Evolutionary conservation across 345 rosid species (phyloP), one percentile per base, ranked within the genome.

Genomic region (Passiflora organensis): DNA sequence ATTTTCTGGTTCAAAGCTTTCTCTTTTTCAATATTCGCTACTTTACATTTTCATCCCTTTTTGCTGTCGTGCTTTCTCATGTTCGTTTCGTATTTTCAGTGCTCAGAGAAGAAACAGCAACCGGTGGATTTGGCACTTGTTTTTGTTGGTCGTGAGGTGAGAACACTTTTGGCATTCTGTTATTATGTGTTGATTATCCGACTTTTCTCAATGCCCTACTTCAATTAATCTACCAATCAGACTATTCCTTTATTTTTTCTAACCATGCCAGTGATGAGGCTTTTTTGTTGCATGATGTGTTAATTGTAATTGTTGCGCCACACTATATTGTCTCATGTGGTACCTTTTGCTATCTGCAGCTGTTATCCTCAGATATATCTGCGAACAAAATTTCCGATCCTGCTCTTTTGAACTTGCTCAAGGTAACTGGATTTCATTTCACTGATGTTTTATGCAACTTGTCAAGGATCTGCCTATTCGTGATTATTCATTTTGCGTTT

Each of bases 81-180:
- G 66, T 56, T 37, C 13, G 13, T 11, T 41, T 41, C 13, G 5
- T 4, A 1, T 41, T 41, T 41, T 6, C 14, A 93, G 96, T 89
- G 99, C 73, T 66, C 89, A 13, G 76, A 64, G 64, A 75, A 75
- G 74, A 76, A 86, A 64, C 63, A 55, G 62, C 69, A 63, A 50
- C 84, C 81, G 43, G 71, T 79, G 65, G 96, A 85, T 66, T 71
- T 89, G 18, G 96, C 91, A 6, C 78, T 86, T 66, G 80, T 93
- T 66, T 89, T 93, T 78, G 76, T 89, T 21, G 97, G 99, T 58
- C 77, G 84, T 68, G 82, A 85, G 91, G 99, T 93, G 76, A 73
- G 59, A n/a, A 56, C 22, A 51, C 51, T 22, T 28, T 13, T 13
- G 36, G 37, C 23, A 25, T 12, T 10, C 18, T 53, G 14, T n/a